Percentiles rank a stretch among this genome's conserved stretches.
Evolutionary conservation across 768 basidiomycete genomes (phyloP).

Genomic region (Scleroderma citrinum): DNA sequence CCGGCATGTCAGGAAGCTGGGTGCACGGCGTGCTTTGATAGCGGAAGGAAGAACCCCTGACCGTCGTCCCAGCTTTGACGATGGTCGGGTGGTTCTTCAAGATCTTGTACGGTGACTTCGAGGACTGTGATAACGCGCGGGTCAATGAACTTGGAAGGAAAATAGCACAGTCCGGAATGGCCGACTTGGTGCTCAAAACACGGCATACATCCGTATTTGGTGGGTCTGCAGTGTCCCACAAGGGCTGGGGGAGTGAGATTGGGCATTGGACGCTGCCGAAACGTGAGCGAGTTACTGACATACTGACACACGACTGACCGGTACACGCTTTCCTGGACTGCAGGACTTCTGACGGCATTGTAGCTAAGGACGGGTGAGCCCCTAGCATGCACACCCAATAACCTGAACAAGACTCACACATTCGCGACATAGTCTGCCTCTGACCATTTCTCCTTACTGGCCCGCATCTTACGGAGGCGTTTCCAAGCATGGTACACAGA

Average conservation of each 20-base stretch:
- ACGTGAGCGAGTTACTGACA: slow-evolving; percentile 2
- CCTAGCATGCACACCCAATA: not conserved
- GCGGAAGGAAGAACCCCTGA: slow-evolving; percentile 42
- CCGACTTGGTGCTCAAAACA: slow-evolving; percentile 41
- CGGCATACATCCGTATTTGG: slow-evolving; percentile 24
- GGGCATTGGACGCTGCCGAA: slow-evolving; percentile 40
- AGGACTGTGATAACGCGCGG: slow-evolving; percentile 36
- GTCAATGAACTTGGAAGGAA: slow-evolving; percentile 38
- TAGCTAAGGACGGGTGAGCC: slow-evolving; percentile 29
- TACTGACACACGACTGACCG: slow-evolving; percentile 30
- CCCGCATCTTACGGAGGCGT: slow-evolving; percentile 37
- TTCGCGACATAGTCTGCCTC: slow-evolving; percentile 53
- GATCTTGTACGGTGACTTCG: slow-evolving; percentile 42
- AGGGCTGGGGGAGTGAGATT: slow-evolving; percentile 44
- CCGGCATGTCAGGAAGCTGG: slow-evolving; percentile 39
- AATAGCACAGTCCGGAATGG: slow-evolving; percentile 44
- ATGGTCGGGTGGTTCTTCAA: slow-evolving; percentile 38
- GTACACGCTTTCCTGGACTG: slow-evolving; percentile 35
- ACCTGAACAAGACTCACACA: slow-evolving; percentile 34
- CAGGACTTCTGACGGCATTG: slow-evolving; percentile 43
- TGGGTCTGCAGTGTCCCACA: slow-evolving; percentile 19
- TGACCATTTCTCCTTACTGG: slow-evolving; percentile 41
- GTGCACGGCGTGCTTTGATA: slow-evolving; percentile 47
- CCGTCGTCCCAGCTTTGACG: slow-evolving; percentile 31
- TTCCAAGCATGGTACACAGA: slow-evolving; percentile 42